These are phyloP conservation scores for Chenopodium berlandieri DNA, from an alignment of 148 eudicot species.

Conservation along the genomic window DNA sequence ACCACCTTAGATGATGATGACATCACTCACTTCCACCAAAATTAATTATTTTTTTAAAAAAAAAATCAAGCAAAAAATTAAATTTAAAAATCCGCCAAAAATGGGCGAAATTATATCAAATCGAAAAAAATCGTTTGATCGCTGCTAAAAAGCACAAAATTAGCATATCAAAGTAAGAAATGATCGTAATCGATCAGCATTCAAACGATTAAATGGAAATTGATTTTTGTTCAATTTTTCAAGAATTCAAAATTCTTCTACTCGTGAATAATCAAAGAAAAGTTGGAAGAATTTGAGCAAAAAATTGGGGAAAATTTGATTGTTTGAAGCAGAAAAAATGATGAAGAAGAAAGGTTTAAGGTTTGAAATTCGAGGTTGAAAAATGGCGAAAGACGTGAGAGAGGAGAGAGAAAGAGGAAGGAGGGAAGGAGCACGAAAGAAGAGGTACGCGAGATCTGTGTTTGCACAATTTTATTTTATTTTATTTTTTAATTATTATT, in stretches of 20 bases:
- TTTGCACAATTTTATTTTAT: background rate
- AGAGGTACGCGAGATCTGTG: constrained; percentile 26
- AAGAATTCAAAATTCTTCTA: background rate
- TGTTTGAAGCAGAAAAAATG: background rate
- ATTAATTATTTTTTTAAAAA: background rate
- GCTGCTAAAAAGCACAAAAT: background rate
- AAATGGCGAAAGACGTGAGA: constrained; percentile 10
- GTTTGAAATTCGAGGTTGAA: constrained; percentile 14
- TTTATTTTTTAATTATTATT: too few relatives aligned
- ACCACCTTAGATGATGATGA: constrained; percentile 62
- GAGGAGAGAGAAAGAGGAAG: constrained; percentile 4
- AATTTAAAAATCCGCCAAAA: background rate
- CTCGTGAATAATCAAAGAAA: background rate
- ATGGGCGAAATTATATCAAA: constrained; percentile 13
- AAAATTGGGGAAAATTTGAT: background rate
- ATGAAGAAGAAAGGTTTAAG: background rate
- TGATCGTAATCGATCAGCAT: background rate
- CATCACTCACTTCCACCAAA: constrained; percentile 17
- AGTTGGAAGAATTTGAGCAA: background rate
- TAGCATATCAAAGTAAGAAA: constrained; percentile 6
- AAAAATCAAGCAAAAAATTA: background rate
- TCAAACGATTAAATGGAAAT: background rate
- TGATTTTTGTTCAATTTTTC: background rate
- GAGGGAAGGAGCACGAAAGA: constrained; percentile 11
- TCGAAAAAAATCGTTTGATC: constrained; percentile 7